phyloP scores from a whole-genome alignment of 2,329 filamentous ascomycete genomes.

The Penicillium sp. region DNA sequence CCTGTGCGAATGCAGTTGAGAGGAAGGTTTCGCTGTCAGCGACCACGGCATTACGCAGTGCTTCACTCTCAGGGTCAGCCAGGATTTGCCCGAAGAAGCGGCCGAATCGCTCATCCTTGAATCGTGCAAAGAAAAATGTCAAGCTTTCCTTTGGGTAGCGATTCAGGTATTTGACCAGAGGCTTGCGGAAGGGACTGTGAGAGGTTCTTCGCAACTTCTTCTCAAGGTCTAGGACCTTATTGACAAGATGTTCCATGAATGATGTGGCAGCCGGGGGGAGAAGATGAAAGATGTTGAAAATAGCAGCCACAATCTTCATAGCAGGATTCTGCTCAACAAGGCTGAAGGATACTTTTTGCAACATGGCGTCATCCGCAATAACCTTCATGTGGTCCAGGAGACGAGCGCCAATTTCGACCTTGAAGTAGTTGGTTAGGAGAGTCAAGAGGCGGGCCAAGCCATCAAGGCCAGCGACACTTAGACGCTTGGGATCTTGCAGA shows the following conservation, averaged over 20 bases:
- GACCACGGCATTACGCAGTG: conserved; percentile 72
- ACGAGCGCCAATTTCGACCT: conserved; percentile 92
- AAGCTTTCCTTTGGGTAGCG: conserved; percentile 88
- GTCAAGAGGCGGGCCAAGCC: conserved; percentile 87
- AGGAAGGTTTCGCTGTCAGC: conserved; percentile 73
- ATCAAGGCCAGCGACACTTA: conserved; percentile 86
- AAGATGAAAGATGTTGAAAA: conserved; percentile 97
- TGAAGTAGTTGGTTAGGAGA: conserved; percentile 96
- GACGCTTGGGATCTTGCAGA: conserved; percentile 85
- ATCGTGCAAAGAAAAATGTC: conserved; percentile 72
- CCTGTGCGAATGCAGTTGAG: conserved; percentile 62
- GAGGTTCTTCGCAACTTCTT: conserved; percentile 80
- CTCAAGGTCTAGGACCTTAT: conserved; percentile 87
- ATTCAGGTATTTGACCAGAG: conserved; percentile 90
- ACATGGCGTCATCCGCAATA: conserved; percentile 74
- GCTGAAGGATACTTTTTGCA: conserved; percentile 92
- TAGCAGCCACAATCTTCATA: conserved; percentile 93
- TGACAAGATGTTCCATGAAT: conserved; percentile 87
- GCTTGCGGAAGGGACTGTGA: conserved; percentile 85
- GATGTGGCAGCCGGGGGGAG: conserved; percentile 84
- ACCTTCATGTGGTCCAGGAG: conserved; percentile 92
- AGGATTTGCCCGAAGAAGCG: conserved; percentile 89
- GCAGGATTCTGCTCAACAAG: conserved; percentile 88
- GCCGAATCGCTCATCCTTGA: conserved; percentile 84
- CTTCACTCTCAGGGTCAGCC: conserved; percentile 69